Conservation (phyloP, 441 rosid species). For the Populus hybrid region DNA sequence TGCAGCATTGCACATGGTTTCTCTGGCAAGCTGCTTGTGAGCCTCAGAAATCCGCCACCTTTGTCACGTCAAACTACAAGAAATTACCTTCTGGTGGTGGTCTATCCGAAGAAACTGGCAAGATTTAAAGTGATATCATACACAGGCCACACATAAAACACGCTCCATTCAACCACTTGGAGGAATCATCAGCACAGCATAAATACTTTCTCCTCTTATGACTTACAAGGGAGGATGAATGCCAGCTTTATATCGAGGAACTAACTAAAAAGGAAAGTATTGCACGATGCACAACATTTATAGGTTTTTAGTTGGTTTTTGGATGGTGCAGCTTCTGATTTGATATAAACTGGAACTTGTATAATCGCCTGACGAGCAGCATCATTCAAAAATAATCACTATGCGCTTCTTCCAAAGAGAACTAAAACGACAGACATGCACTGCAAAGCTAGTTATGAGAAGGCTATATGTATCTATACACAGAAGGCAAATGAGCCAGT, state of each 20-base stretch:
- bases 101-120: too few species aligned
- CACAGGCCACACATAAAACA: not conserved
- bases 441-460: not conserved
- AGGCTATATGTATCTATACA: constrained; percentile 7
- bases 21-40: not conserved
- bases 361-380: not conserved
- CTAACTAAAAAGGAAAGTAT: too few species aligned
- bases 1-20: not conserved
- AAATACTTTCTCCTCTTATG: too few species aligned
- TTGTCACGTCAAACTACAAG: too few species aligned
- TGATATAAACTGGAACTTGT: not conserved
- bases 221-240: not conserved
- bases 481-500: not conserved
- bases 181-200: not conserved
- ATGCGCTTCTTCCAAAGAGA: not conserved
- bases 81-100: not conserved
- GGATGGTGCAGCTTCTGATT: not conserved
- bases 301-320: not conserved
- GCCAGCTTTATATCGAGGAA: not conserved
- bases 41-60: not conserved
- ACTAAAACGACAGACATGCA: not conserved
- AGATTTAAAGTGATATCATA: too few species aligned
- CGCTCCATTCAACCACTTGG: not conserved
- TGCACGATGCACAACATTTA: not conserved
- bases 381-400: not conserved